phyloP scores from a whole-genome alignment of 306 rosid species.

The Malus fusca region DNA sequence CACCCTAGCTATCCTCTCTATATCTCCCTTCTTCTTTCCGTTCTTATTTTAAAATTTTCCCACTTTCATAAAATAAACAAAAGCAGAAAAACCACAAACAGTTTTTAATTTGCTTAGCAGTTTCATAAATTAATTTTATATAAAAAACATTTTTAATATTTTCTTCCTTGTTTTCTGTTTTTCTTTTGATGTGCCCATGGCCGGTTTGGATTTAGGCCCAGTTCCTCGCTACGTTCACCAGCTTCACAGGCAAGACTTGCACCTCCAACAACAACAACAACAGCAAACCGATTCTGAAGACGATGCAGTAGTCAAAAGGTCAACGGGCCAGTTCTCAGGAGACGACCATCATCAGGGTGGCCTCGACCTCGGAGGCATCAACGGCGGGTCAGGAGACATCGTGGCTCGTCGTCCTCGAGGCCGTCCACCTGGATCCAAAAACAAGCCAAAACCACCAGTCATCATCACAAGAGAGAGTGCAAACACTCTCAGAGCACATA shows the following conservation, averaged over 20 bases:
- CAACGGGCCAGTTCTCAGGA: slow-evolving; percentile 28
- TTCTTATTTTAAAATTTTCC: neutral
- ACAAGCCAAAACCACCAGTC: slow-evolving; percentile 71
- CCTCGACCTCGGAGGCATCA: slow-evolving; percentile 30
- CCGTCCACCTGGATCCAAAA: slow-evolving; percentile 80
- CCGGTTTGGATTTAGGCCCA: slow-evolving; percentile 86
- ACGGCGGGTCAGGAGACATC: slow-evolving; percentile 33
- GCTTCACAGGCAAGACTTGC: slow-evolving; percentile 56
- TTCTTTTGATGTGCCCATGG: slow-evolving; percentile 52
- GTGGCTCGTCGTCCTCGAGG: slow-evolving; percentile 62
- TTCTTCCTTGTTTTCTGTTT: slow-evolving; percentile 61
- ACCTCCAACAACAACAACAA: slow-evolving; percentile 29
- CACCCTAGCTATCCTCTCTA: neutral
- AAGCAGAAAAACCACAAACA: slow-evolving; percentile 20
- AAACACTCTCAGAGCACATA: slow-evolving; percentile 87
- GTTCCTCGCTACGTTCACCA: slow-evolving; percentile 61
- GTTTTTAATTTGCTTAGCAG: slow-evolving; percentile 11
- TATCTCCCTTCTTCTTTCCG: neutral
- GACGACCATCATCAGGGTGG: slow-evolving; percentile 44
- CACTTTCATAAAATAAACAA: slow-evolving; percentile 50
- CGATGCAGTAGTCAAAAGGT: slow-evolving; percentile 1
- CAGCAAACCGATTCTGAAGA: slow-evolving; percentile 41
- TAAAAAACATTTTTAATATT: slow-evolving; percentile 27
- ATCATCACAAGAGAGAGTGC: slow-evolving; percentile 87
- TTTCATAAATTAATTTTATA: neutral